phyloP scores from a whole-genome alignment of 2,329 filamentous ascomycete species.

The Metarhizium humberi region DNA sequence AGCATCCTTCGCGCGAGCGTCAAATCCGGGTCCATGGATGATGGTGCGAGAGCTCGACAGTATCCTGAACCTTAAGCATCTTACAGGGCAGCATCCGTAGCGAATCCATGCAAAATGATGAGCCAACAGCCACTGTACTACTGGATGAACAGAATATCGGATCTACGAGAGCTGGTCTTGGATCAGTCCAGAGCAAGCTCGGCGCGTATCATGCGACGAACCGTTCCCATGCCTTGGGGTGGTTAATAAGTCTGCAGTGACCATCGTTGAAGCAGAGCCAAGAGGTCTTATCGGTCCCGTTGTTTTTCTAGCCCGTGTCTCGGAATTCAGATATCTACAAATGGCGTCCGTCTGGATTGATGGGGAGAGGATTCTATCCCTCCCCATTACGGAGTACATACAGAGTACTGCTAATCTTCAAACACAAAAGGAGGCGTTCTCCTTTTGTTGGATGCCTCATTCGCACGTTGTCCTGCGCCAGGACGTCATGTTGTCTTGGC shows the following conservation, averaged over 20 bases:
- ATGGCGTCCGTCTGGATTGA: background rate
- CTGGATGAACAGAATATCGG: background rate
- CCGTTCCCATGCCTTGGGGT: too few species aligned
- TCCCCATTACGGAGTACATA: background rate
- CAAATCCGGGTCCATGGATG: background rate
- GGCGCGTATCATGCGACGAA: background rate
- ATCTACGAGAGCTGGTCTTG: background rate
- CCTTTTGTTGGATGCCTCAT: background rate
- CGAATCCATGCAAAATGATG: background rate
- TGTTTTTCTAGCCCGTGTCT: background rate
- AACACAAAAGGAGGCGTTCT: background rate
- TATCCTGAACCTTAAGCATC: background rate
- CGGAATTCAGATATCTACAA: background rate
- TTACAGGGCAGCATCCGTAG: background rate
- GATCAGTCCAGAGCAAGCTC: background rate
- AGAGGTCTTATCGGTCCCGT: too few species aligned
- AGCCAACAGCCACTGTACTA: background rate
- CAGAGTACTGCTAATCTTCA: background rate
- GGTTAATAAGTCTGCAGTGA: too few species aligned
- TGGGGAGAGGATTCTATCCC: background rate
- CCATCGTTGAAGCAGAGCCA: too few species aligned
- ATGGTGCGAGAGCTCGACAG: background rate
- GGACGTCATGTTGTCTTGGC: constrained; percentile 7
- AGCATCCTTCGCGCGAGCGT: background rate
- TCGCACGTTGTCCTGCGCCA: constrained; percentile 3